Evolutionary conservation across 2,329 filamentous ascomycete genomes (phyloP).

Genomic region (Clarireedia homoeocarpa): DNA sequence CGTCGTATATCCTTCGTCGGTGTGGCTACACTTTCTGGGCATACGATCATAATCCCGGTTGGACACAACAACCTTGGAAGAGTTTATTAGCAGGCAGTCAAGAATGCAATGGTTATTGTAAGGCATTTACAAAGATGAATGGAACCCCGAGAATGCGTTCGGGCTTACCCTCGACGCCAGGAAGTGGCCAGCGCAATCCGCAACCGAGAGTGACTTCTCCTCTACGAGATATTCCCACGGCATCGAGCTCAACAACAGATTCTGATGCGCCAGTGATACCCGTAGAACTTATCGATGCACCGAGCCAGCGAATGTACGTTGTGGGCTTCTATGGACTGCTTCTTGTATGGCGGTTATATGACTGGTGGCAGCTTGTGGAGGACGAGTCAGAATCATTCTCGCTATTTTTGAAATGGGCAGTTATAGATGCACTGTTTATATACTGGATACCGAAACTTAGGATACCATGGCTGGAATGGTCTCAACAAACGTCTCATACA

Average conservation of each 20-base stretch:
- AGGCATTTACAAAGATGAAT: slow-evolving; percentile 40
- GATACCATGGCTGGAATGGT: slow-evolving; percentile 96
- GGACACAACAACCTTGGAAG: slow-evolving; percentile 1
- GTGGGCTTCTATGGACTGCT: slow-evolving; percentile 70
- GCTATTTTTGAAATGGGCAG: slow-evolving; percentile 89
- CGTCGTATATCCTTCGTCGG: too few relatives aligned
- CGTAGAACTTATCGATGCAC: slow-evolving; percentile 74
- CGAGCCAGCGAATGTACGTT: slow-evolving; percentile 83
- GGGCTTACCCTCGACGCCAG: slow-evolving; percentile 72
- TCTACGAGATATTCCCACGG: slow-evolving; percentile 23
- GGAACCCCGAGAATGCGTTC: slow-evolving; percentile 74
- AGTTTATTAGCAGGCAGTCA: slow-evolving; percentile 39
- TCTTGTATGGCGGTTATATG: slow-evolving; percentile 77
- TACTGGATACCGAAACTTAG: slow-evolving; percentile 79
- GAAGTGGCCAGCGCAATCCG: slow-evolving; percentile 34
- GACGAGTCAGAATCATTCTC: slow-evolving; percentile 82
- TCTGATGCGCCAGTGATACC: slow-evolving; percentile 62
- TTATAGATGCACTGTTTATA: slow-evolving; percentile 77
- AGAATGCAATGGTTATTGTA: slow-evolving; percentile 3
- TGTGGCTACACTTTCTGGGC: too few relatives aligned
- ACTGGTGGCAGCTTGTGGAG: slow-evolving; percentile 71
- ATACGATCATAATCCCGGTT: too few relatives aligned
- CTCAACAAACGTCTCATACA: slow-evolving; percentile 52
- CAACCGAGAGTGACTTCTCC: slow-evolving; percentile 20
- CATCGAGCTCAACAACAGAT: slow-evolving; percentile 11